A percentile compares a stretch with the other conserved stretches of the same genome.
Evolutionary conservation across 2,329 filamentous ascomycete genomes (phyloP).

Genomic region (Ophiosphaerella korrae): DNA sequence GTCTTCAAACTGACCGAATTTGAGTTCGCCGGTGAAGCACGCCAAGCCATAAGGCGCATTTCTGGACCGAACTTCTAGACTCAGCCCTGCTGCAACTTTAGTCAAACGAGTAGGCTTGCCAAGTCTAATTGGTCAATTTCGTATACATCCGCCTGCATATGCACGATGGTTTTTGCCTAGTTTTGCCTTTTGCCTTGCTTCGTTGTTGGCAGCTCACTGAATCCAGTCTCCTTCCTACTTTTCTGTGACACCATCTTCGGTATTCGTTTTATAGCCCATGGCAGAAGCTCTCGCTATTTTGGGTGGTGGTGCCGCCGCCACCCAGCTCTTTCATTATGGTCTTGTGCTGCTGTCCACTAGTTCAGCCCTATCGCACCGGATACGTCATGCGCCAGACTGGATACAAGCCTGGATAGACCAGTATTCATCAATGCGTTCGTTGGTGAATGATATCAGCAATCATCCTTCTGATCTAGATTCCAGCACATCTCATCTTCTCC

Average conservation of each 20-base stretch:
- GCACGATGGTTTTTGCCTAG: not conserved
- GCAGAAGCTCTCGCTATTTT: slow-evolving; percentile 1
- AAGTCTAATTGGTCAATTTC: not conserved
- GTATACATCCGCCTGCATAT: not conserved
- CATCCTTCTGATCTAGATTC: not conserved
- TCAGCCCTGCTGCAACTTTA: not conserved
- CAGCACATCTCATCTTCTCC: not conserved
- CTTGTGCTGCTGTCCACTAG: not conserved
- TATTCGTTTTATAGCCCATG: not conserved
- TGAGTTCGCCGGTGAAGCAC: not conserved
- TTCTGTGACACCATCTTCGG: not conserved
- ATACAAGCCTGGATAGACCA: not conserved
- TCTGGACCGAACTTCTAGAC: not conserved
- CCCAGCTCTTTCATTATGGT: not conserved
- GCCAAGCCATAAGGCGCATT: not conserved
- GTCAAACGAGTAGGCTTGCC: not conserved
- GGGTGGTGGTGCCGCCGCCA: not conserved
- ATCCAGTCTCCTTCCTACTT: not conserved
- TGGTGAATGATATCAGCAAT: not conserved
- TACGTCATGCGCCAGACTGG: not conserved
- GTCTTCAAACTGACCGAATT: not conserved
- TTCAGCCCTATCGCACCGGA: not conserved
- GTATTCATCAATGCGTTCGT: not conserved
- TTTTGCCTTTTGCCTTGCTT: not conserved
- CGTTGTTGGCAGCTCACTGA: not conserved